These are phyloP conservation scores for Moesziomyces aphidis DNA, from an alignment of 1,284 basidiomycete species.

Conservation along the genomic window DNA sequence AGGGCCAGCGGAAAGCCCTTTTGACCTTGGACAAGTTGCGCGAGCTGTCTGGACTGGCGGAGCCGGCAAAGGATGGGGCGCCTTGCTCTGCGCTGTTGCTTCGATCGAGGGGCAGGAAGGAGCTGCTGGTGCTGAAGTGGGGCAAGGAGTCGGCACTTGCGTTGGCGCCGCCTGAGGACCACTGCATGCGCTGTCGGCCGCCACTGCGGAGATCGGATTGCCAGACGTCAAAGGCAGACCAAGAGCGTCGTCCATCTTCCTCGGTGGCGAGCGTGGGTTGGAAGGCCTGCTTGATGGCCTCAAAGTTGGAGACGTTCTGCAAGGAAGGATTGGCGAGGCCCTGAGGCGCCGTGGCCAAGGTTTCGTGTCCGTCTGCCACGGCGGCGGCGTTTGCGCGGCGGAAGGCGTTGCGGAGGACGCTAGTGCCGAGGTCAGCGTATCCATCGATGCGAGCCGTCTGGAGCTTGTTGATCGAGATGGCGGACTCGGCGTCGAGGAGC, in stretches of 20 bases:
- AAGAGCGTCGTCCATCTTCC: constrained; percentile 55
- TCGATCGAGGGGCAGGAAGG: constrained; percentile 40
- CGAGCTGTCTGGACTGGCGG: constrained; percentile 21
- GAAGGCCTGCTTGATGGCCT: constrained; percentile 57
- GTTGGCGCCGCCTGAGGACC: constrained; percentile 27
- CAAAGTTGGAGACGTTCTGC: constrained; percentile 52
- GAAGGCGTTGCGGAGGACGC: constrained; percentile 37
- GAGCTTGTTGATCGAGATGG: constrained; percentile 22
- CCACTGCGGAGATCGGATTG: constrained; percentile 41
- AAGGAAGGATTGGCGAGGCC: constrained; percentile 24
- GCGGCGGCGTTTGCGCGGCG: constrained; percentile 34
- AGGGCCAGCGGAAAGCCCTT: constrained; percentile 50
- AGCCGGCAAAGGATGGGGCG: background rate
- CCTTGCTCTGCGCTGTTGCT: constrained; percentile 33
- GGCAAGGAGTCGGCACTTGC: constrained; percentile 45
- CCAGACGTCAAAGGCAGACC: constrained; percentile 60
- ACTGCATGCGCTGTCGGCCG: constrained; percentile 20
- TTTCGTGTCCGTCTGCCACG: constrained; percentile 15
- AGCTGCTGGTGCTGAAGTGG: constrained; percentile 28
- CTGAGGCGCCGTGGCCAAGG: constrained; percentile 16
- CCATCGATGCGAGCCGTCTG: constrained; percentile 16
- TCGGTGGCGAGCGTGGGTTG: constrained; percentile 48
- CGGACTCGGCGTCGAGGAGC: constrained; percentile 10
- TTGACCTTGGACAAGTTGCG: constrained; percentile 47
- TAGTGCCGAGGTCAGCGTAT: constrained; percentile 32